Evolutionary conservation across 768 basidiomycete genomes (phyloP).

Genomic region (Kwoniella shandongensis): DNA sequence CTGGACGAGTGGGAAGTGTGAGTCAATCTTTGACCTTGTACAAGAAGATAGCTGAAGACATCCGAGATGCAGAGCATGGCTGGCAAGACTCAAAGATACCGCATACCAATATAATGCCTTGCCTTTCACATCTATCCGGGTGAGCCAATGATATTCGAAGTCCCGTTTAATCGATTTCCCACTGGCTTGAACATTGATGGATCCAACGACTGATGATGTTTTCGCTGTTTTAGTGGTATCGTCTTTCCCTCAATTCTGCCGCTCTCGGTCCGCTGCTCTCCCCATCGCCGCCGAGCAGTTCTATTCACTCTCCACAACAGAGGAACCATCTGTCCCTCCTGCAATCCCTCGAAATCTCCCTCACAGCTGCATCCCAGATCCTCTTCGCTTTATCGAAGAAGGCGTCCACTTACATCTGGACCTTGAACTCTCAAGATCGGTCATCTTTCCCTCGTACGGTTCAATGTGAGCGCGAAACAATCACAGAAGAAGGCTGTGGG

Average conservation of each 20-base stretch:
- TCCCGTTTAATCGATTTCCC: too few species aligned
- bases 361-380: slow-evolving; percentile 8
- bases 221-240: slow-evolving; percentile 4
- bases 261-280: slow-evolving; percentile 7
- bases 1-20: slow-evolving; percentile 9
- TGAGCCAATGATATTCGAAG: not conserved
- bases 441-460: not conserved
- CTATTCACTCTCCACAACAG: not conserved
- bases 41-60: not conserved
- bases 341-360: slow-evolving; percentile 3
- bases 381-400: not conserved
- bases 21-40: not conserved
- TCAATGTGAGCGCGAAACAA: too few species aligned
- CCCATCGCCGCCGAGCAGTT: not conserved
- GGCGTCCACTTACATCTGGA: slow-evolving; percentile 5
- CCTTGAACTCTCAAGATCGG: not conserved
- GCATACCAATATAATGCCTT: slow-evolving; percentile 1
- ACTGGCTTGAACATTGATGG: too few species aligned
- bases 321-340: slow-evolving; percentile 1
- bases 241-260: slow-evolving; percentile 4
- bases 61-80: not conserved
- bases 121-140: slow-evolving; percentile 8
- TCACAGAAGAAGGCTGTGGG: not conserved
- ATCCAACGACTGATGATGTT: not conserved
- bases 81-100: not conserved